These are phyloP conservation scores for Hamiltosporidium magnivora DNA, from an alignment of 371 early-diverging fungal species.

Conservation along the genomic window DNA sequence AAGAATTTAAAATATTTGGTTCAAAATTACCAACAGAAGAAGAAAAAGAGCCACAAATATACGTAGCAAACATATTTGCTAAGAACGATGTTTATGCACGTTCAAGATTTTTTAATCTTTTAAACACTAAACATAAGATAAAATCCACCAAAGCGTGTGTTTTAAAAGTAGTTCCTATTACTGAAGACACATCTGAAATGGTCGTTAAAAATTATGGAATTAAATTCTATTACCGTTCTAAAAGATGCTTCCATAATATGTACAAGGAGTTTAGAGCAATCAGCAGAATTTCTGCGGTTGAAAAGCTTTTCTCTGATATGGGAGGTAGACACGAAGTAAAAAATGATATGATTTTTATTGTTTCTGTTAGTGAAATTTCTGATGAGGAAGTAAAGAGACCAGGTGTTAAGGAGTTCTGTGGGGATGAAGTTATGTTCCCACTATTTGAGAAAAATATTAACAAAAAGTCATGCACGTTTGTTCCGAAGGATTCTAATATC, in stretches of 20 bases:
- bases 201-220: slow-evolving; percentile 96
- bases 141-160: slow-evolving; percentile 92
- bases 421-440: slow-evolving; percentile 31
- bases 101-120: slow-evolving; percentile 94
- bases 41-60: slow-evolving; percentile 82
- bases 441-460: slow-evolving; percentile 22
- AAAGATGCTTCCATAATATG: slow-evolving; percentile 96
- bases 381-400: slow-evolving; percentile 37
- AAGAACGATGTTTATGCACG: slow-evolving; percentile 92
- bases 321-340: slow-evolving; percentile 44
- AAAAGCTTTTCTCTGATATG: slow-evolving; percentile 35
- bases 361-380: slow-evolving; percentile 38
- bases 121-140: slow-evolving; percentile 91
- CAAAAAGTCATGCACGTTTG: no score
- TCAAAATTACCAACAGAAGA: slow-evolving; percentile 65
- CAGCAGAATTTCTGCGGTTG: slow-evolving; percentile 78
- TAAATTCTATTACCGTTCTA: slow-evolving; percentile 94
- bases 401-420: slow-evolving; percentile 36
- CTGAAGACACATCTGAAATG: slow-evolving; percentile 71
- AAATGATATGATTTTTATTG: slow-evolving; percentile 35
- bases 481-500: no score
- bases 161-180: slow-evolving; percentile 83
- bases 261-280: slow-evolving; percentile 99
- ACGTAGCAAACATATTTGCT: slow-evolving; percentile 92
- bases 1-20: slow-evolving; percentile 56